Evolutionary conservation across 1,284 basidiomycete species (phyloP).

Genomic region (Sanguinoderma infundibulare): DNA sequence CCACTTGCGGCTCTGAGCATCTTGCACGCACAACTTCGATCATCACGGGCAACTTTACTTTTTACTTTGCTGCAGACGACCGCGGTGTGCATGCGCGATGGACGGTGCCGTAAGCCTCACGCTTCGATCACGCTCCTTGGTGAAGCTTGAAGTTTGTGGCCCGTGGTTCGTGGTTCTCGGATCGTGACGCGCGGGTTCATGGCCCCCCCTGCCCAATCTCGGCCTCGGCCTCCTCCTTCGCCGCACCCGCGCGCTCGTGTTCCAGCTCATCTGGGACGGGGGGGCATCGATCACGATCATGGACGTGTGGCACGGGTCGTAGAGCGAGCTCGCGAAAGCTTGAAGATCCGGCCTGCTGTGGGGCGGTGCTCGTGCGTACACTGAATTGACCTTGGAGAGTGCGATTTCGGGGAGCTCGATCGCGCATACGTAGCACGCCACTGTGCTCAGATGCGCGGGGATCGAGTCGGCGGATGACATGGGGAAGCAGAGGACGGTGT

Average conservation of each 20-base stretch:
- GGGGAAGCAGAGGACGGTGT: conserved; percentile 3
- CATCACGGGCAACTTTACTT: too few species aligned
- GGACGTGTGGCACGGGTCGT: background rate
- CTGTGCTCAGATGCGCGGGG: background rate
- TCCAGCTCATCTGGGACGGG: background rate
- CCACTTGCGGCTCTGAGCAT: too few species aligned
- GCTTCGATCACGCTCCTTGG: conserved; percentile 10
- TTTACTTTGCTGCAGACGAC: too few species aligned
- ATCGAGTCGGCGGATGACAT: background rate
- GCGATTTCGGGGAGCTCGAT: background rate
- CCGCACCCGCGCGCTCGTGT: background rate
- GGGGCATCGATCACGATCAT: background rate
- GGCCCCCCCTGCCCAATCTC: background rate
- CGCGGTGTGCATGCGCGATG: too few species aligned
- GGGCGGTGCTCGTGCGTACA: background rate
- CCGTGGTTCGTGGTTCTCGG: background rate
- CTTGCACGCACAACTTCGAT: too few species aligned
- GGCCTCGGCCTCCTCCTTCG: background rate
- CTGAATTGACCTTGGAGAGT: background rate
- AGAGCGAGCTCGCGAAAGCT: background rate
- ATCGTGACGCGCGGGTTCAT: background rate
- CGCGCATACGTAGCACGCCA: background rate
- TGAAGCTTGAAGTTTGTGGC: conserved; percentile 11
- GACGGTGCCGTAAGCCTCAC: conserved; percentile 6
- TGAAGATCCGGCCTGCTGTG: conserved; percentile 3